A percentile compares a stretch with the other conserved stretches of the same genome.
These are phyloP conservation scores for Plicaturopsis crispa DNA, from an alignment of 768 basidiomycete genomes.

Conservation along the genomic window DNA sequence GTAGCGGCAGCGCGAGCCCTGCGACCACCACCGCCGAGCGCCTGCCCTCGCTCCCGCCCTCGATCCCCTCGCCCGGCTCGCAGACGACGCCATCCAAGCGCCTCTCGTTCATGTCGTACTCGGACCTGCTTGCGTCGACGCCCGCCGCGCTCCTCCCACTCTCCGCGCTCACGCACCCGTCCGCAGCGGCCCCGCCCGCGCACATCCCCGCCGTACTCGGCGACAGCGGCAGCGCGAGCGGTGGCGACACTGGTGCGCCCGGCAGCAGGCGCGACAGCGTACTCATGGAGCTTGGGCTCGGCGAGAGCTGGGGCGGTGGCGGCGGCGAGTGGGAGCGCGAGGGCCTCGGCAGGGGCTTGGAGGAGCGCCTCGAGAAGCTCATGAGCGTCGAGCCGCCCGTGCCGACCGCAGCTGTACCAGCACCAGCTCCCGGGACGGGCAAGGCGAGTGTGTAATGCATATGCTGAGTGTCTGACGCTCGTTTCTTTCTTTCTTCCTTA, in stretches of 20 bases:
- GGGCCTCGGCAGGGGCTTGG: constrained; percentile 74
- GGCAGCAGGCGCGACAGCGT: constrained; percentile 87
- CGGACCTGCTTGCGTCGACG: constrained; percentile 73
- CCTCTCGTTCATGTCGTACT: constrained; percentile 85
- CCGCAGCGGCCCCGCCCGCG: constrained; percentile 55
- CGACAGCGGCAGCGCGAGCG: constrained; percentile 28
- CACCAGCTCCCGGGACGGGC: no score
- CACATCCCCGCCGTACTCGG: constrained; percentile 56
- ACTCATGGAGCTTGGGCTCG: constrained; percentile 67
- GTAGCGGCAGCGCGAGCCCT: constrained; percentile 11
- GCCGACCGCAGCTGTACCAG: no score
- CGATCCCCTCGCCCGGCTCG: constrained; percentile 12
- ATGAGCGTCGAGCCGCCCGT: no score
- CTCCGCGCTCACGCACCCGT: constrained; percentile 62
- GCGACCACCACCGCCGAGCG: constrained; percentile 22
- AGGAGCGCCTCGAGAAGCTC: constrained; percentile 69
- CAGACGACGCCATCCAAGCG: constrained; percentile 36
- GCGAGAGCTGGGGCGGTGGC: constrained; percentile 47
- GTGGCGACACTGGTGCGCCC: constrained; percentile 63
- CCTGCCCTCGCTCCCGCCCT: constrained; percentile 9
- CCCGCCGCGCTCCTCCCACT: constrained; percentile 69
- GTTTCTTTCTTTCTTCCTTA: no score
- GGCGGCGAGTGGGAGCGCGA: constrained; percentile 88
- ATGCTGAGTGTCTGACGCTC: no score
- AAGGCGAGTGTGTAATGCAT: no score